Evolutionary conservation across 192 early-diverging fungal species (phyloP).

Genomic region (Dissophora globulifera): DNA sequence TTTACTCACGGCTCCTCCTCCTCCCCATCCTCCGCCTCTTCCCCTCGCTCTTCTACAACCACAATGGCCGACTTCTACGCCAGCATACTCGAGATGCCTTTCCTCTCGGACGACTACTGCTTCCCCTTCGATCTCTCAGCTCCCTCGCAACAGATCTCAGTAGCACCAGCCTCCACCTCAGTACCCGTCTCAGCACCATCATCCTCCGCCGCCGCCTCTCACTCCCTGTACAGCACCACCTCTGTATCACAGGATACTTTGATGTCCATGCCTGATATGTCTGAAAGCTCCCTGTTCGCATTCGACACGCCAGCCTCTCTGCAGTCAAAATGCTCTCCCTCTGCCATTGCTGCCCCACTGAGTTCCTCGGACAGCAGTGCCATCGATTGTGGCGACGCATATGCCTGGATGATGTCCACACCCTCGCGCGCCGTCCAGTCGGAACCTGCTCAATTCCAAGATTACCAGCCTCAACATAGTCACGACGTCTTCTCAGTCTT

Average conservation of each 20-base stretch:
- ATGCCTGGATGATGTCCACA: neutral
- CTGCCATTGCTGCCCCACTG: neutral
- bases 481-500: constrained; percentile 23
- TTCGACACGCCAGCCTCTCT: constrained; percentile 12
- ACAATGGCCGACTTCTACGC: constrained; percentile 40
- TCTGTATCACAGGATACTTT: constrained; percentile 33
- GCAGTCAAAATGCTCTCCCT: constrained; percentile 9
- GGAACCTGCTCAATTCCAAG: constrained; percentile 27
- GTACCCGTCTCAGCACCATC: neutral
- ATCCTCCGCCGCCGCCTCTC: neutral
- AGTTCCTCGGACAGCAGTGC: too few species aligned
- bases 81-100: constrained; percentile 40
- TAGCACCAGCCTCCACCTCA: neutral
- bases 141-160: neutral
- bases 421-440: constrained; percentile 4
- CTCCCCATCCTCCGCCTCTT: neutral
- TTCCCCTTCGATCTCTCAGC: constrained; percentile 31
- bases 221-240: constrained; percentile 33
- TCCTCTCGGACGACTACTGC: constrained; percentile 45
- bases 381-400: neutral
- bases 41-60: neutral
- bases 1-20: neutral
- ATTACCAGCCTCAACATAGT: constrained; percentile 39
- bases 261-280: constrained; percentile 29
- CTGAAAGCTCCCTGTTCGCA: constrained; percentile 7